Conservation (phyloP, 495 filamentous ascomycete species). For the Niebla homalea region DNA sequence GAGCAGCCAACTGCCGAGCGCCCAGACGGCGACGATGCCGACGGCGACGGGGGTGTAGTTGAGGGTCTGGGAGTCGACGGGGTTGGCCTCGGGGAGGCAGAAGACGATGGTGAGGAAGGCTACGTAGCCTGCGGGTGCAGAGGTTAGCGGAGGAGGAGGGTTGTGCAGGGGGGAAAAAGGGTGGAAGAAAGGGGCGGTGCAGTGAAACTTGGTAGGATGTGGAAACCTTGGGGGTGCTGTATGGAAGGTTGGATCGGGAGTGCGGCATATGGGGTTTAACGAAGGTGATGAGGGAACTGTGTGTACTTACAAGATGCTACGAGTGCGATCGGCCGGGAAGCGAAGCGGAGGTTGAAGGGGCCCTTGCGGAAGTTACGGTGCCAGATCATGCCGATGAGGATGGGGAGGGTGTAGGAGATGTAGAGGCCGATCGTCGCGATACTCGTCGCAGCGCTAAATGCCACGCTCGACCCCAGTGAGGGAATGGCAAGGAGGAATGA, state of each 20-base stretch:
- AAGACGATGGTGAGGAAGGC: constrained; percentile 47
- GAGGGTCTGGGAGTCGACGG: constrained; percentile 43
- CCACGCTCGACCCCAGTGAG: constrained; percentile 45
- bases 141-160: no score
- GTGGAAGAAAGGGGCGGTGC: not conserved
- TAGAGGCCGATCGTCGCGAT: constrained; percentile 55
- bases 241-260: not conserved
- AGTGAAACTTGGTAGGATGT: not conserved
- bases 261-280: not conserved
- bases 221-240: not conserved
- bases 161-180: no score
- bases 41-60: constrained; percentile 55
- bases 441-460: constrained; percentile 46
- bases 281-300: constrained; percentile 26
- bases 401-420: constrained; percentile 50
- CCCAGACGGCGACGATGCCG: constrained; percentile 41
- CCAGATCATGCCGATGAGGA: constrained; percentile 42
- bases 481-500: constrained; percentile 47
- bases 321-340: constrained; percentile 38
- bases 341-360: constrained; percentile 42
- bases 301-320: constrained; percentile 23
- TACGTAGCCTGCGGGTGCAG: constrained; percentile 7
- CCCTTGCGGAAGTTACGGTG: constrained; percentile 32
- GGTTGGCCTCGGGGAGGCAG: constrained; percentile 48
- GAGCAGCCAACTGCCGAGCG: constrained; percentile 29